phyloP scores from a whole-genome alignment of 176 grass and related monocot species.

The Tillandsia leiboldiana region DNA sequence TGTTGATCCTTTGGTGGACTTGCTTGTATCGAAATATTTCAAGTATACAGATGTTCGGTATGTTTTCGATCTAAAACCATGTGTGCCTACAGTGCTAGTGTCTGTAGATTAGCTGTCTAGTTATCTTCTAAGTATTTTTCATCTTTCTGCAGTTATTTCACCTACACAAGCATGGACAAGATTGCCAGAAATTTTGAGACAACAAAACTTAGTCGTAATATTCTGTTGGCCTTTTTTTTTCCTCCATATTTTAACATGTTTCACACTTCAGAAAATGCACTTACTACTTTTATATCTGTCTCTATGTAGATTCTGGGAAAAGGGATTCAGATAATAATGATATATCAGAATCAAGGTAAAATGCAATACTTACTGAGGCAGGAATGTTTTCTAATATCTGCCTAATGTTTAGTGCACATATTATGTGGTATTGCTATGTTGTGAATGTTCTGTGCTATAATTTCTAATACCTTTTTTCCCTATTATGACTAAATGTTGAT shows the following conservation, averaged over 20 bases:
- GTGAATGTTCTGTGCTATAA: too few relatives aligned
- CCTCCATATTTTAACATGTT: neutral
- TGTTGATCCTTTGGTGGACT: conserved; percentile 46
- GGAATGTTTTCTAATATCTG: neutral
- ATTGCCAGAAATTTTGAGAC: conserved; percentile 39
- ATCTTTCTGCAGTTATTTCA: conserved; percentile 59
- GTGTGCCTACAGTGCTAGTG: neutral
- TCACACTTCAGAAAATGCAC: neutral
- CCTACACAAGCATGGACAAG: conserved; percentile 81
- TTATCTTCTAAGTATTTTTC: neutral
- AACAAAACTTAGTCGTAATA: conserved; percentile 38
- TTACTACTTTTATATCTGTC: conserved; percentile 8
- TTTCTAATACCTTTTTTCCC: too few relatives aligned
- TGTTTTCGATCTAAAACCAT: neutral
- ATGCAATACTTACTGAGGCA: neutral
- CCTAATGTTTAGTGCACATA: neutral
- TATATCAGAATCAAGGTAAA: conserved; percentile 35
- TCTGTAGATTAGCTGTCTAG: neutral
- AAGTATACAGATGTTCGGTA: conserved; percentile 87
- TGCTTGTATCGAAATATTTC: conserved; percentile 64
- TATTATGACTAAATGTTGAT: too few relatives aligned
- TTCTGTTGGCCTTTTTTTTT: neutral
- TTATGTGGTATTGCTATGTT: neutral
- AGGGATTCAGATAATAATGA: conserved; percentile 19
- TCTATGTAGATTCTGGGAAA: conserved; percentile 34